These are phyloP conservation scores for Eucalyptus regnans DNA, from an alignment of 345 rosid genomes.

Conservation along the genomic window DNA sequence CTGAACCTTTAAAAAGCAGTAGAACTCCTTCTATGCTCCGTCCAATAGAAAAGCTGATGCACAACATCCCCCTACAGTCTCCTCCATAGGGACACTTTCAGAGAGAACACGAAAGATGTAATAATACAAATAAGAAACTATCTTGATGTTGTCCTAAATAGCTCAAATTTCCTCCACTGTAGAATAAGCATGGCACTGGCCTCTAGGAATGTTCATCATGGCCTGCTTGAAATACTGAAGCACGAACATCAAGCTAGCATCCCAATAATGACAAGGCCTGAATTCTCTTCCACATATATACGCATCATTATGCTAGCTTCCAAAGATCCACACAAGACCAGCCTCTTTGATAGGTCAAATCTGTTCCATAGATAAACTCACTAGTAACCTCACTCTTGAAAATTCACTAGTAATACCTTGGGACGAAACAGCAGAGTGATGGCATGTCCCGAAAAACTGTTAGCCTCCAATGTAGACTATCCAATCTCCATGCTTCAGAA, in stretches of 20 bases:
- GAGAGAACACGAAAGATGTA: not conserved
- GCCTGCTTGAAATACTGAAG: not conserved
- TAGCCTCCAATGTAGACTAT: not conserved
- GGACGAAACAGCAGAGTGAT: not conserved
- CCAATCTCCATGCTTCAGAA: not conserved
- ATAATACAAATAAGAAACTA: not conserved
- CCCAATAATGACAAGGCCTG: not conserved
- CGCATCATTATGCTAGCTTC: slow-evolving; percentile 25
- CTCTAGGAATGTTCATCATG: not conserved
- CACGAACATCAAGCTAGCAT: not conserved
- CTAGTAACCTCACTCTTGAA: not conserved
- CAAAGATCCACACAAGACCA: slow-evolving; percentile 36
- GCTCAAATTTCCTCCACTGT: not conserved
- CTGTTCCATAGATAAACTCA: slow-evolving; percentile 53
- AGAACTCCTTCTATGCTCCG: not conserved
- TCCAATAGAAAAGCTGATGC: not conserved
- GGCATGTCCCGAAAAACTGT: not conserved
- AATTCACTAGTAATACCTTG: slow-evolving; percentile 22
- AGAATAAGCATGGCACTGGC: not conserved
- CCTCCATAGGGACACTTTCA: not conserved
- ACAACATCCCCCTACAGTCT: not conserved
- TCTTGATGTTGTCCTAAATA: not conserved
- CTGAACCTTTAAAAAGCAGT: not conserved
- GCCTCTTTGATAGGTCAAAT: slow-evolving; percentile 42
- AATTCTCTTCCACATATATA: slow-evolving; percentile 10